A percentile compares a stretch with the other conserved stretches of the same genome.
Conservation (phyloP, 75 land plant species). For the Isoetes taiwanensis region DNA sequence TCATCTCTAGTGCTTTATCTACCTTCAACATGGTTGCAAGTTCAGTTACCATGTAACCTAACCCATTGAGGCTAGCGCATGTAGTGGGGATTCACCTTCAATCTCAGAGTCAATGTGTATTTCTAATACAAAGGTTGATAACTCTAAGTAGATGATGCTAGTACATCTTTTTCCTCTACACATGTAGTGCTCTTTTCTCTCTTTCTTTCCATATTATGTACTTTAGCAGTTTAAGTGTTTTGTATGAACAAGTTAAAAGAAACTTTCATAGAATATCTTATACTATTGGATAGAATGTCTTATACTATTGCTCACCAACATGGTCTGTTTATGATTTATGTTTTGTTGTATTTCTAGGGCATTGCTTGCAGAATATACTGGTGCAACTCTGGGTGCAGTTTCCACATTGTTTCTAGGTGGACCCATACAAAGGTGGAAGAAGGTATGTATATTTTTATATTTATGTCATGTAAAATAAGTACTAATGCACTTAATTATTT, state of each 20-base stretch:
- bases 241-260: background rate
- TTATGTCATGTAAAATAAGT: no score
- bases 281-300: background rate
- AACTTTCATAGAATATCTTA: background rate
- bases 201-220: background rate
- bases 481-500: no score
- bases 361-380: conserved; percentile 80
- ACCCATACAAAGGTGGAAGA: conserved; percentile 54
- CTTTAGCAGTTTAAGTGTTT: background rate
- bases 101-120: no score
- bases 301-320: background rate
- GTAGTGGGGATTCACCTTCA: no score
- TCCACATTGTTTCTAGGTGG: conserved; percentile 77
- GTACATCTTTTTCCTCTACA: no score
- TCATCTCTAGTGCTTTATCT: background rate
- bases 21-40: background rate
- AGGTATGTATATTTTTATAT: no score
- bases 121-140: no score
- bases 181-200: background rate
- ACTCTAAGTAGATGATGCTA: no score
- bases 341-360: conserved; percentile 33
- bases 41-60: background rate
- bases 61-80: no score
- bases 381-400: conserved; percentile 85
- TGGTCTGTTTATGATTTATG: background rate